Conservation (phyloP, 768 basidiomycete genomes). For the Psilocybe sp. region DNA sequence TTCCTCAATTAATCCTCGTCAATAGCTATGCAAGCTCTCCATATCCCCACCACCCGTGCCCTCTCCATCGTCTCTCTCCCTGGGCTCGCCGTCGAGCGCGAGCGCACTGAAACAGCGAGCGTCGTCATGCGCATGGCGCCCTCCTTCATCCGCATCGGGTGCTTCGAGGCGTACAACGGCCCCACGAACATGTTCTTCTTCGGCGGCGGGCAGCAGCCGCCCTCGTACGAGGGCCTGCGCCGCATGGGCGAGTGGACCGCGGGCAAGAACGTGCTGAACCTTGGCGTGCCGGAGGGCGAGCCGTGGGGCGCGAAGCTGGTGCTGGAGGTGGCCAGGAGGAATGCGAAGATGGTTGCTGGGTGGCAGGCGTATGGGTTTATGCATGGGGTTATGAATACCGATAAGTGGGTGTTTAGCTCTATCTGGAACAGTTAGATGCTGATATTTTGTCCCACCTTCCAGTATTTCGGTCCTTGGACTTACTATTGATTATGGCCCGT, state of each 20-base stretch:
- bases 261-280: slow-evolving; percentile 49
- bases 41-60: slow-evolving; percentile 86
- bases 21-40: slow-evolving; percentile 61
- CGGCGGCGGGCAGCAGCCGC: slow-evolving; percentile 73
- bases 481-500: slow-evolving; percentile 85
- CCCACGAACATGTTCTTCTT: slow-evolving; percentile 63
- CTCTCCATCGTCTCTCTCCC: slow-evolving; percentile 78
- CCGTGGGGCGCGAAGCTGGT: slow-evolving; percentile 75
- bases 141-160: slow-evolving; percentile 89
- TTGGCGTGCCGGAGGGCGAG: slow-evolving; percentile 42
- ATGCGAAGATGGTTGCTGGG: slow-evolving; percentile 88
- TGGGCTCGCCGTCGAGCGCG: slow-evolving; percentile 70
- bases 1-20: neutral
- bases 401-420: slow-evolving; percentile 57
- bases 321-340: slow-evolving; percentile 76
- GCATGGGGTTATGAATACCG: slow-evolving; percentile 97
- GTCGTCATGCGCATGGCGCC: slow-evolving; percentile 81
- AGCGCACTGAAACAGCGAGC: slow-evolving; percentile 68
- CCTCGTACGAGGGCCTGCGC: slow-evolving; percentile 73
- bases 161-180: slow-evolving; percentile 83
- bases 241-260: slow-evolving; percentile 75
- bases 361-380: slow-evolving; percentile 97
- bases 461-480: slow-evolving; percentile 74
- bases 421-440: neutral
- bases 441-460: neutral